A percentile compares a stretch with the other conserved stretches of the same genome.
phyloP scores from a whole-genome alignment of 2,329 filamentous ascomycete species.

The Chaetothyriales sp. region DNA sequence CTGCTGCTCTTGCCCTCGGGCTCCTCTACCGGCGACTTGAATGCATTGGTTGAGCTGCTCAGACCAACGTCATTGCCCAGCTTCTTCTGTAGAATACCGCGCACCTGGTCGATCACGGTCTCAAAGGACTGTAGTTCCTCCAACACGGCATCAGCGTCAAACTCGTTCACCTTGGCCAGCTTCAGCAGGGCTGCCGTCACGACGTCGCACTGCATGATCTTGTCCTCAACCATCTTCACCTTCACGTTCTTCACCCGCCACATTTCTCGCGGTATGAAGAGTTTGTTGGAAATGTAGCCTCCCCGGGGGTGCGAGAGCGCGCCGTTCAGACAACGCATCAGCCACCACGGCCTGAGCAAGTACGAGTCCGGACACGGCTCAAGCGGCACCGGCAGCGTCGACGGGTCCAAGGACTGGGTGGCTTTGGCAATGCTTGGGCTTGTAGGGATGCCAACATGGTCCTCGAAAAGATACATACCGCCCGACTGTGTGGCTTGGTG shows the following conservation, averaged over 20 bases:
- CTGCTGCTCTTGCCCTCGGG: constrained; percentile 24
- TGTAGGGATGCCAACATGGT: constrained; percentile 54
- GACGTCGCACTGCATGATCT: constrained; percentile 78
- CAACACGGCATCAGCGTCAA: constrained; percentile 77
- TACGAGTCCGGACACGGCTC: constrained; percentile 85
- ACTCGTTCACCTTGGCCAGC: constrained; percentile 68
- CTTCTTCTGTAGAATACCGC: constrained; percentile 60
- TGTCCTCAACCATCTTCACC: constrained; percentile 80
- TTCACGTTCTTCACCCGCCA: constrained; percentile 93
- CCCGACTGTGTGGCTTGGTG: constrained; percentile 43
- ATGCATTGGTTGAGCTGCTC: constrained; percentile 55
- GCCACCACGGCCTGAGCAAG: constrained; percentile 88
- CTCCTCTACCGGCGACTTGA: constrained; percentile 48
- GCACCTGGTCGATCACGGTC: constrained; percentile 69
- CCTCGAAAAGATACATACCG: constrained; percentile 70
- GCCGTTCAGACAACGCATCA: constrained; percentile 89
- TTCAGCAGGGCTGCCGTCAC: constrained; percentile 79
- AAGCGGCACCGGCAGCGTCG: constrained; percentile 55
- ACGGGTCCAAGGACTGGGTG: constrained; percentile 45
- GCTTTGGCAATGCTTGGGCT: constrained; percentile 39
- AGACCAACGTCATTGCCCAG: constrained; percentile 87
- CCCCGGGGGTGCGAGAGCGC: constrained; percentile 82
- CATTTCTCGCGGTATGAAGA: constrained; percentile 83
- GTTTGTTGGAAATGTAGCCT: constrained; percentile 76
- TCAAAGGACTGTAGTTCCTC: constrained; percentile 92